Base-by-base conservation (phyloP, 1,284 basidiomycete genomes). In the Boletus semigastroideus region DNA sequence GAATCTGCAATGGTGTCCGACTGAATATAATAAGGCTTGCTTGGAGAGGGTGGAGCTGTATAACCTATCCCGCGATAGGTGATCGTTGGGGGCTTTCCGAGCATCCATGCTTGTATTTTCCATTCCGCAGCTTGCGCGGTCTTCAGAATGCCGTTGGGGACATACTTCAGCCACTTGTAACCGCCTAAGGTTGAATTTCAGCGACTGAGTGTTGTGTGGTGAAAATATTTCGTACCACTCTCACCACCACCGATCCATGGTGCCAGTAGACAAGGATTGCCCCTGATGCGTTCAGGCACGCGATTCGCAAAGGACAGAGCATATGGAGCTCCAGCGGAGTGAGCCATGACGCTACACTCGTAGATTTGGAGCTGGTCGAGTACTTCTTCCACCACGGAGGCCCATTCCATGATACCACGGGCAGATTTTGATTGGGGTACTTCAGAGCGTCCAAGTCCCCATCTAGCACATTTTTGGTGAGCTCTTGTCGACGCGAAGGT, bases 101-200 rank as follows among this genome's bases (percentile, higher is more conserved):
- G 80, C 82, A 92, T 92, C 92, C 94, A 98, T 0, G 91, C 89
- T 66, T 97, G 93, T 46, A 98, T 77, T 68, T 89, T 92, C 94
- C 94, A 98, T 64, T 99, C 96, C 0, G 96, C 96, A 4, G 93
- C 92, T 65, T 97, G 94, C 0, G 95, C 96, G 0, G 94, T 95
- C 74, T 91, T 94, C 61, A 99, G 79, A 39, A 99, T 82, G 19
- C 90, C 87, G 56, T 92, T 94, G 0, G 96, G 96, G 1, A 99
- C 88, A 67, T 95, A 98, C 68, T 94, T 96, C 53, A 99, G 78
- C 94, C 94, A 98, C 66, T 91, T 94, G 74, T 97, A 98, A 17
- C 90, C 88, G 63, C 80, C 84, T 86, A 58, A 20, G 45, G n/a
- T 56, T 46, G 17, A 34, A 47, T 42, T 42, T 60, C 30, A 66